These are phyloP conservation scores for Nemania sp. DNA, from an alignment of 2,329 filamentous ascomycete genomes.

Conservation along the genomic window DNA sequence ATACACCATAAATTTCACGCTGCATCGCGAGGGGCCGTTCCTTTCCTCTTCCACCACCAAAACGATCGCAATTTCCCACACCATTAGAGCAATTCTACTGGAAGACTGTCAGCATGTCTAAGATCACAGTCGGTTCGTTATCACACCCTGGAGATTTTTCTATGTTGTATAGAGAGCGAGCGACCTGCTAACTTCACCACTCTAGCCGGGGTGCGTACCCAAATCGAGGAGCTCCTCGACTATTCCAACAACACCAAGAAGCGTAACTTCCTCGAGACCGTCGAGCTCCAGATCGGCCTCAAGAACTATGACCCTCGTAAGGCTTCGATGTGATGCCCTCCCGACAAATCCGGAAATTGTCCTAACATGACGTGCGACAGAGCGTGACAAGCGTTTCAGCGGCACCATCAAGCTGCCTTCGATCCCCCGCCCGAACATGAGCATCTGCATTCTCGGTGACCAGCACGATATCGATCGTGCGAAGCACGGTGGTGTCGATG, in stretches of 20 bases:
- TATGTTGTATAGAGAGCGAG: constrained; percentile 7
- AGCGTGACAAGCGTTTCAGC: constrained; percentile 99
- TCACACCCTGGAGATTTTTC: neutral
- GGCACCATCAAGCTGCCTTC: constrained; percentile 95
- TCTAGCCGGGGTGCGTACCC: constrained; percentile 45
- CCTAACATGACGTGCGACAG: constrained; percentile 17
- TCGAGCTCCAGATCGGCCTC: constrained; percentile 85
- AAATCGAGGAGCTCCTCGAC: constrained; percentile 90
- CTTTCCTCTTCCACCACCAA: constrained; percentile 25
- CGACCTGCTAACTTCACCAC: constrained; percentile 36
- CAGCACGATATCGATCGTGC: constrained; percentile 99
- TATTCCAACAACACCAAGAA: constrained; percentile 97
- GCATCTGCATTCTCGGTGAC: constrained; percentile 62
- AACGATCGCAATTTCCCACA: constrained; percentile 58
- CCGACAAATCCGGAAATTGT: neutral
- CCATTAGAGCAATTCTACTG: constrained; percentile 80
- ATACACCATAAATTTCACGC: too few species aligned
- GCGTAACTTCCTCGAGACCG: constrained; percentile 95
- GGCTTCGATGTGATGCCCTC: neutral
- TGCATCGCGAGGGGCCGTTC: neutral
- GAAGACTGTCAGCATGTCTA: constrained; percentile 89
- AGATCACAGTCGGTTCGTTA: constrained; percentile 74
- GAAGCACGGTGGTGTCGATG: constrained; percentile 97
- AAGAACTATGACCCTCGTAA: constrained; percentile 95
- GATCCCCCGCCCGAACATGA: constrained; percentile 75